Evolutionary conservation across 2,329 filamentous ascomycete genomes (phyloP), one percentile per base, ranked within the genome.

Genomic region (Stachybotrys chartarum): DNA sequence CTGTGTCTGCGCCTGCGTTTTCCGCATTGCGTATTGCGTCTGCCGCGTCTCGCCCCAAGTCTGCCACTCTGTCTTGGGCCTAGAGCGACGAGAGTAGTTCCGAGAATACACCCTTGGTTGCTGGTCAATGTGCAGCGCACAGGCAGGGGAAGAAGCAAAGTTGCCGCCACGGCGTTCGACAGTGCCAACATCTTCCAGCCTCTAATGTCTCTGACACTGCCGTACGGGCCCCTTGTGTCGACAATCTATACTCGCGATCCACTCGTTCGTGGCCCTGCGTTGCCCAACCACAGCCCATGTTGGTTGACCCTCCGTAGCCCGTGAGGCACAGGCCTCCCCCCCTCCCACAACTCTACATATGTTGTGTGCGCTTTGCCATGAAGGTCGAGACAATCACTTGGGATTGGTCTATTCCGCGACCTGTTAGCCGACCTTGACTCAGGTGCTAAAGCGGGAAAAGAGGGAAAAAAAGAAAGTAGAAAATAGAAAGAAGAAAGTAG

Each of bases 291-390:
- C 54, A 50, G 30, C 47, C 47, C 18, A 24, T 44, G 50, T 52
- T 17, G 64, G 64, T 65, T 65, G 59, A 60, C 66, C 61, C 58
- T 57, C 60, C 61, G 57, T 55, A 59, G 59, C 60, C 66, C 61
- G 66, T 64, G 60, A 65, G 62, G 64, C 65, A 72, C 69, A 69
- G 68, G 68, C 66, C 64, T 60, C 67, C 64, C 59, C 61, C 14
- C 35, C 35, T 10, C 14, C 35, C 3, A 3, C 30, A 47, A 17
- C 24, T 16, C 24, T 10, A 30, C 50, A 7, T 52, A 31, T 14
- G 8, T 24, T 17, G 3, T 32, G 32, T 30, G 3, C 50, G 6
- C 35, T 24, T n/a, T 52, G 24, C 50, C 11, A 35, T 14, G 31
- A 57, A 61, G 51, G 56, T 64, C 63, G 55, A 70, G 64, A 70